Percentiles rank a stretch among this genome's conserved stretches.
Evolutionary conservation across 164 flowering plant genomes (phyloP).

Genomic region (Magnolia sinica): DNA sequence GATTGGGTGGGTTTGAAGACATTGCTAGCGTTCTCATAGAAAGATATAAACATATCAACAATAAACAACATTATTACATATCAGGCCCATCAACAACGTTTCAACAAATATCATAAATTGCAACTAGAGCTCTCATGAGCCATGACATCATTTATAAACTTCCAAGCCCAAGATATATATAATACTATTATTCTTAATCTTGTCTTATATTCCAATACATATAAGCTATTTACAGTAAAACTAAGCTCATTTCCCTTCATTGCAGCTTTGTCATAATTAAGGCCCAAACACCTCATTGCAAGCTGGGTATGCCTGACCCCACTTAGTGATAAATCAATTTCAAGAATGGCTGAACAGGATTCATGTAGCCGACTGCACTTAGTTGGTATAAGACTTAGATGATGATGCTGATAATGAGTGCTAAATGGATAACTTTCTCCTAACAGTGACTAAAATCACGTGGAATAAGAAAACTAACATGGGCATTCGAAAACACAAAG

Average conservation of each 20-base stretch:
- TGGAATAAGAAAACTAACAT: neutral
- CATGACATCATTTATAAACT: neutral
- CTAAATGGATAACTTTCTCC: neutral
- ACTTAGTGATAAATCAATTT: neutral
- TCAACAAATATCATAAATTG: neutral
- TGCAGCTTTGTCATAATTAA: conserved; percentile 4
- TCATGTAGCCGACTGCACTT: neutral
- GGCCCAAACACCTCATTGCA: conserved; percentile 30
- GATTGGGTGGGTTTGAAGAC: too few species aligned
- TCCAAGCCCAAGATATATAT: too few species aligned
- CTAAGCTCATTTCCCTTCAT: neutral
- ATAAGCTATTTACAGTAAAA: neutral
- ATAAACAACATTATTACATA: neutral
- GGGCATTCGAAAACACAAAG: neutral
- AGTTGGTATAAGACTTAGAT: neutral
- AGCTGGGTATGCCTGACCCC: conserved; percentile 26
- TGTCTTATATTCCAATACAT: neutral
- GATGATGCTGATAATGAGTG: neutral
- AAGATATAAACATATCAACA: neutral
- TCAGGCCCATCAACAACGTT: neutral
- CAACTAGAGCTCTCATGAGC: neutral
- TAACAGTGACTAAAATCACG: neutral
- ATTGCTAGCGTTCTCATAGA: too few species aligned
- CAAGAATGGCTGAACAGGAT: neutral
- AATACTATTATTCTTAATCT: too few species aligned